Percentiles rank a stretch among this genome's conserved stretches.
Evolutionary conservation across 257 asterid species (phyloP).

Genomic region (Penstemon davidsonii): DNA sequence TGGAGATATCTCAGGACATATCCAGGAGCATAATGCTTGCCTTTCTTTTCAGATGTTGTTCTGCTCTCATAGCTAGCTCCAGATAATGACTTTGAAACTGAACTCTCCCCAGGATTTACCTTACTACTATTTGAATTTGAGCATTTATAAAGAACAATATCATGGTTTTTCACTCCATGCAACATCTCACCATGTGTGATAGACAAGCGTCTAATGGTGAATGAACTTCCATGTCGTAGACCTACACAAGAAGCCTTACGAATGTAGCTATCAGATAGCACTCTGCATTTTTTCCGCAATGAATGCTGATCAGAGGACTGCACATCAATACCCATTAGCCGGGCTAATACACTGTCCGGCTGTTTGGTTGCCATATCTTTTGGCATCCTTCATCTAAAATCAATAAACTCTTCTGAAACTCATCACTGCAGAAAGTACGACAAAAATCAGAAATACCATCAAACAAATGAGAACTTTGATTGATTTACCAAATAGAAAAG

Average conservation of each 20-base stretch:
- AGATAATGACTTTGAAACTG: slow-evolving; percentile 16
- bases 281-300: slow-evolving; percentile 34
- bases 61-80: slow-evolving; percentile 8
- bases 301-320: slow-evolving; percentile 35
- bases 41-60: slow-evolving; percentile 13
- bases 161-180: slow-evolving; percentile 24
- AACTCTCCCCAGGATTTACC: slow-evolving; percentile 6
- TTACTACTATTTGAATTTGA: slow-evolving; percentile 23
- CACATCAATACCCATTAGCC: slow-evolving; percentile 58
- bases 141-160: slow-evolving; percentile 20
- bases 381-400: slow-evolving; percentile 36
- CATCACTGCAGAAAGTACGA: slow-evolving; percentile 23
- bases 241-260: slow-evolving; percentile 55
- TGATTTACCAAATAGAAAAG: slow-evolving; percentile 5
- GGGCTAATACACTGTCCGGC: slow-evolving; percentile 59
- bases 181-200: slow-evolving; percentile 29
- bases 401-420: slow-evolving; percentile 19
- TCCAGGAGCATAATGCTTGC: slow-evolving; percentile 18
- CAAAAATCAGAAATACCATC: slow-evolving; percentile 23
- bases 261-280: slow-evolving; percentile 61
- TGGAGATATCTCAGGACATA: slow-evolving; percentile 32
- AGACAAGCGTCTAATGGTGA: slow-evolving; percentile 25
- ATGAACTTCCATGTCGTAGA: slow-evolving; percentile 43
- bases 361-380: slow-evolving; percentile 46
- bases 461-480: slow-evolving; percentile 9